phyloP scores from a whole-genome alignment of 164 flowering plant genomes.

The Magnolia officinalis region DNA sequence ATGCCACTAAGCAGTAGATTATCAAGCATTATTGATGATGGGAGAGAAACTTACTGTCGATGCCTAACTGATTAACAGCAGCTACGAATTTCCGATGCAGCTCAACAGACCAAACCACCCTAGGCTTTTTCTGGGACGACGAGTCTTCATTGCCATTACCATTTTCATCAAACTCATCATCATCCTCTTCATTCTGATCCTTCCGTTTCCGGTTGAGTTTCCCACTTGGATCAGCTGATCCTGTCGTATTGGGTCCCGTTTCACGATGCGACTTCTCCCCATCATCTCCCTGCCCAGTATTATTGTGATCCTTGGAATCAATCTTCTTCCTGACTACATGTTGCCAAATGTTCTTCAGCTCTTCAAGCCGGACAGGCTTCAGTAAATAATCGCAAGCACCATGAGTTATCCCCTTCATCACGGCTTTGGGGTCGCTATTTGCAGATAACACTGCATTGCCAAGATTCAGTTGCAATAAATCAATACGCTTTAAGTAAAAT shows the following conservation, averaged over 20 bases:
- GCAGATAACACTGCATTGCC: slow-evolving; percentile 32
- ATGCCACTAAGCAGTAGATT: too few relatives aligned
- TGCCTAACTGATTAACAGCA: slow-evolving; percentile 82
- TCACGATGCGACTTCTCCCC: slow-evolving; percentile 27
- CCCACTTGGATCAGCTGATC: slow-evolving; percentile 38
- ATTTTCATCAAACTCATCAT: slow-evolving; percentile 53
- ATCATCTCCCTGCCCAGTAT: slow-evolving; percentile 15
- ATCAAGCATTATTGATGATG: neutral
- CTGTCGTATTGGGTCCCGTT: slow-evolving; percentile 19
- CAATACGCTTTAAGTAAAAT: neutral
- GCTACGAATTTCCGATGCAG: slow-evolving; percentile 79
- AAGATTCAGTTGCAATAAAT: slow-evolving; percentile 2
- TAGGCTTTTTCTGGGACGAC: slow-evolving; percentile 69
- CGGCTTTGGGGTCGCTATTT: slow-evolving; percentile 17
- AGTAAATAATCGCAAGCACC: slow-evolving; percentile 41
- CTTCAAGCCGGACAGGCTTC: slow-evolving; percentile 35
- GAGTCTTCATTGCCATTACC: slow-evolving; percentile 57
- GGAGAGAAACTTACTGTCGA: slow-evolving; percentile 58
- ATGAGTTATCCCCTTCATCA: slow-evolving; percentile 37
- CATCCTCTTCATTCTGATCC: slow-evolving; percentile 67
- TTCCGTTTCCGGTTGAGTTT: slow-evolving; percentile 57
- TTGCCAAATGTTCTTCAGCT: slow-evolving; percentile 42
- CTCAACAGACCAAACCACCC: slow-evolving; percentile 89
- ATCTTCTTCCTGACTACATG: slow-evolving; percentile 32
- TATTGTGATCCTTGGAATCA: slow-evolving; percentile 6